A percentile compares a stretch with the other conserved stretches of the same genome.
phyloP scores from a whole-genome alignment of 2,329 filamentous ascomycete genomes.

The Plectosphaerella cucumerina region DNA sequence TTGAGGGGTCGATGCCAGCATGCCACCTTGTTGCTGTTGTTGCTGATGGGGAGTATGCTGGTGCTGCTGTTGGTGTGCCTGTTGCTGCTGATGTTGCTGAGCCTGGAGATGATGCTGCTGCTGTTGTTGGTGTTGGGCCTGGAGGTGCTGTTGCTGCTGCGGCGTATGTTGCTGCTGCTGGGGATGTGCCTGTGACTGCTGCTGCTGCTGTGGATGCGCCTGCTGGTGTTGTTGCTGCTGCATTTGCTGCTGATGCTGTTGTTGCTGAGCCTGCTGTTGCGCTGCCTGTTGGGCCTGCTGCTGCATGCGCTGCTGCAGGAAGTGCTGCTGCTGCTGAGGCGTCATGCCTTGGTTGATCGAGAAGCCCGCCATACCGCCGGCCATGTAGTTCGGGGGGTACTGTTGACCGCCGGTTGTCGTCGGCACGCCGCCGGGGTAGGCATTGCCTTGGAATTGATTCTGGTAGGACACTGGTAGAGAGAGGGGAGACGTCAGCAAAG shows the following conservation, averaged over 20 bases:
- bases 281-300: slow-evolving; percentile 21
- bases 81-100: slow-evolving; percentile 19
- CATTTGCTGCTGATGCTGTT: slow-evolving; percentile 18
- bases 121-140: slow-evolving; percentile 26
- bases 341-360: slow-evolving; percentile 52
- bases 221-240: slow-evolving; percentile 10
- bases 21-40: slow-evolving; percentile 3
- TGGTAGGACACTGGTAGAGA: slow-evolving; percentile 49
- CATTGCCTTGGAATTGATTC: slow-evolving; percentile 52
- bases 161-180: slow-evolving; percentile 17
- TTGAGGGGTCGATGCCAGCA: slow-evolving; percentile 25
- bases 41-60: slow-evolving; percentile 11
- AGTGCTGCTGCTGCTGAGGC: slow-evolving; percentile 34
- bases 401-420: slow-evolving; percentile 45
- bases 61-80: slow-evolving; percentile 17
- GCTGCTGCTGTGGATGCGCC: slow-evolving; percentile 18
- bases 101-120: slow-evolving; percentile 29
- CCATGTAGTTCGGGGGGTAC: slow-evolving; percentile 50
- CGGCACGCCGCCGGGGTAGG: slow-evolving; percentile 51
- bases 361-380: slow-evolving; percentile 39
- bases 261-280: slow-evolving; percentile 16
- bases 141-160: slow-evolving; percentile 22
- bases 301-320: slow-evolving; percentile 29
- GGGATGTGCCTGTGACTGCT: slow-evolving; percentile 24
- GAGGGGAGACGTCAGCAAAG: slow-evolving; percentile 22